Evolutionary conservation across 768 basidiomycete genomes (phyloP).

Genomic region (Hydnomerulius pinastri): DNA sequence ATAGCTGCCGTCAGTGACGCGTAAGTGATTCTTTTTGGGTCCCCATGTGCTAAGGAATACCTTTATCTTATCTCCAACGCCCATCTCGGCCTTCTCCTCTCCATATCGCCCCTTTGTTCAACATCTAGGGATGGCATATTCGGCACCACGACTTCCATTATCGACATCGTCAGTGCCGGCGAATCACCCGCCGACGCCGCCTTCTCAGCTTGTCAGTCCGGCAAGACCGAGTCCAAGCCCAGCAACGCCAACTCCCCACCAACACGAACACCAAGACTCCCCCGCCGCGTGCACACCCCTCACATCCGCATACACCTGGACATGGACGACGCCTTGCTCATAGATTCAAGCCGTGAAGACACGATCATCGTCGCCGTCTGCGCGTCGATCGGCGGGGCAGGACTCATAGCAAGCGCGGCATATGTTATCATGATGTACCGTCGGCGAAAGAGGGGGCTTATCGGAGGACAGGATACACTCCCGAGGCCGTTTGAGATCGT

Average conservation of each 20-base stretch:
- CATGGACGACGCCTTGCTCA: not conserved
- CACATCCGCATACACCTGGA: constrained; percentile 5
- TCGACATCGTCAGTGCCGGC: not conserved
- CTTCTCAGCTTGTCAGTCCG: constrained; percentile 20
- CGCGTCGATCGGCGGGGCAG: constrained; percentile 22
- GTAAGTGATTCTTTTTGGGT: constrained; percentile 36
- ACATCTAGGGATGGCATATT: constrained; percentile 41
- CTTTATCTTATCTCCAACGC: not conserved
- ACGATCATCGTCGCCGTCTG: constrained; percentile 19
- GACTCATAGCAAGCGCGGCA: constrained; percentile 12
- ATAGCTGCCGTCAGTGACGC: constrained; percentile 43
- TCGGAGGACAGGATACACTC: constrained; percentile 23
- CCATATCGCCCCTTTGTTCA: not conserved
- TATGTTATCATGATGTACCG: constrained; percentile 20
- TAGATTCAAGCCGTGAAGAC: constrained; percentile 2
- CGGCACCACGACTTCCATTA: constrained; percentile 15
- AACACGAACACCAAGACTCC: not conserved
- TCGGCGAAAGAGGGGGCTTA: constrained; percentile 12
- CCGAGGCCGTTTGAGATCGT: constrained; percentile 25
- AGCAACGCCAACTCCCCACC: not conserved
- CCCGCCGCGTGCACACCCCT: not conserved
- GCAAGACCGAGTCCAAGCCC: not conserved
- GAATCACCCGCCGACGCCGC: constrained; percentile 2
- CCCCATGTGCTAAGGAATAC: not conserved
- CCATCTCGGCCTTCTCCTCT: constrained; percentile 3